These are phyloP conservation scores for Globisporangium yorkense DNA, from an alignment of 352 stramenopile species.

Conservation along the genomic window DNA sequence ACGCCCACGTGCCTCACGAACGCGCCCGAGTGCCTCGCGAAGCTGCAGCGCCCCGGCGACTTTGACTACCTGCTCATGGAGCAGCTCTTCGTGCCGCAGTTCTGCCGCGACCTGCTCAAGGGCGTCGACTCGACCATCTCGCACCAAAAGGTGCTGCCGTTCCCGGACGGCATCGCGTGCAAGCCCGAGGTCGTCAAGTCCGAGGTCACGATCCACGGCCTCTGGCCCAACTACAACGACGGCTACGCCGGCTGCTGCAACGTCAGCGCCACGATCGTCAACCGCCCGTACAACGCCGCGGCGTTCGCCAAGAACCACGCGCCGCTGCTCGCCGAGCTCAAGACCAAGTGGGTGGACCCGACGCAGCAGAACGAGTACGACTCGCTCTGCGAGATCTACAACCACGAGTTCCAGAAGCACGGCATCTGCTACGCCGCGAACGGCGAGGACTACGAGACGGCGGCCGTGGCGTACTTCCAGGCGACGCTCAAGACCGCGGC, in stretches of 20 bases:
- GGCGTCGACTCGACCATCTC: slow-evolving; percentile 73
- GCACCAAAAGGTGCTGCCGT: slow-evolving; percentile 69
- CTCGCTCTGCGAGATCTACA: slow-evolving; percentile 74
- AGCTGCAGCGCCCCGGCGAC: slow-evolving; percentile 59
- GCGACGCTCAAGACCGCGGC: slow-evolving; percentile 30
- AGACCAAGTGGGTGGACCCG: slow-evolving; percentile 48
- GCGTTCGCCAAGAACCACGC: slow-evolving; percentile 45
- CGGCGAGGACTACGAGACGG: slow-evolving; percentile 11
- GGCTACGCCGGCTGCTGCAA: slow-evolving; percentile 73
- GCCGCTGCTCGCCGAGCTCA: slow-evolving; percentile 44
- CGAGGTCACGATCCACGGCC: slow-evolving; percentile 67
- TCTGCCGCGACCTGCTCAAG: slow-evolving; percentile 70
- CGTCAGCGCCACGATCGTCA: slow-evolving; percentile 34
- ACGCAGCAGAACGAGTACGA: slow-evolving; percentile 18
- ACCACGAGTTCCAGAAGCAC: slow-evolving; percentile 88
- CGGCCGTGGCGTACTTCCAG: slow-evolving; percentile 15
- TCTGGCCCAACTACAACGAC: slow-evolving; percentile 77
- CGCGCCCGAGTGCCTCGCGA: slow-evolving; percentile 47
- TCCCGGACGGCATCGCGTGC: slow-evolving; percentile 50
- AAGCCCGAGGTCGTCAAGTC: slow-evolving; percentile 34
- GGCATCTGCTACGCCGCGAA: slow-evolving; percentile 71
- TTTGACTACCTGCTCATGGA: slow-evolving; percentile 78
- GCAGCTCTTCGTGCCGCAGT: slow-evolving; percentile 78
- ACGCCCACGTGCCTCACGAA: slow-evolving; percentile 53
- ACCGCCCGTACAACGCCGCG: slow-evolving; percentile 50